These are phyloP conservation scores for Candida golubevii DNA, from an alignment of 805 yeast genomes.

Conservation along the genomic window DNA sequence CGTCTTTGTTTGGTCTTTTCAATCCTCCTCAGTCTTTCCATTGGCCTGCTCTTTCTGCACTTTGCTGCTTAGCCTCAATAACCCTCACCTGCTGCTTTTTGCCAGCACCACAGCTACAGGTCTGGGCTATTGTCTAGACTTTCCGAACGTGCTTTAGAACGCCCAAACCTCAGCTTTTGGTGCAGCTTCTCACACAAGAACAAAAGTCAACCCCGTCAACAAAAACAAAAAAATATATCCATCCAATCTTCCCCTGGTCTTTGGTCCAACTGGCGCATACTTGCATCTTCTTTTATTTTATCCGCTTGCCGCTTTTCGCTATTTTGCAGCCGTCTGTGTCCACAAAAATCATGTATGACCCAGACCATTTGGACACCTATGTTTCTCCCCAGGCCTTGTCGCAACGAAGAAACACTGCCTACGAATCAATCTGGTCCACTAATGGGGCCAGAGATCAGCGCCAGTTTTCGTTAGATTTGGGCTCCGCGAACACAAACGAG, in stretches of 20 bases:
- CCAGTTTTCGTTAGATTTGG: conserved; percentile 11
- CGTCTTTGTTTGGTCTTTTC: too few relatives aligned
- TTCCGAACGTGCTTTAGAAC: conserved; percentile 3
- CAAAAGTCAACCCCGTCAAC: too few relatives aligned
- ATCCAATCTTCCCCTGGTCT: background rate
- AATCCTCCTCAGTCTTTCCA: too few relatives aligned
- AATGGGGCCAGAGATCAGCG: conserved; percentile 2
- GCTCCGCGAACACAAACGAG: background rate
- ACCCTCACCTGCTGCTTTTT: conserved; percentile 8
- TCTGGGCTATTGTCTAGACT: conserved; percentile 13
- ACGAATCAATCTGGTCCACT: conserved; percentile 10
- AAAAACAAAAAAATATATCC: background rate
- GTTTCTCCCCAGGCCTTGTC: background rate
- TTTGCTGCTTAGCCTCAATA: background rate
- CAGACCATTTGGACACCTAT: conserved; percentile 1
- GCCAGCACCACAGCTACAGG: conserved; percentile 11
- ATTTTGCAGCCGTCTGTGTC: conserved; percentile 2
- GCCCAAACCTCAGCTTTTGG: too few relatives aligned
- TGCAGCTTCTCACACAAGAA: too few relatives aligned
- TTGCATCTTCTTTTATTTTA: too few relatives aligned
- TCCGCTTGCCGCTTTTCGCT: too few relatives aligned
- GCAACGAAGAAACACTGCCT: conserved; percentile 5
- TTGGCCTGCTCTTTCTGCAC: too few relatives aligned
- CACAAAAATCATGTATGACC: background rate
- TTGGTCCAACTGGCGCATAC: too few relatives aligned